phyloP scores from a whole-genome alignment of 495 filamentous ascomycete species.

The Cercophora samala region DNA sequence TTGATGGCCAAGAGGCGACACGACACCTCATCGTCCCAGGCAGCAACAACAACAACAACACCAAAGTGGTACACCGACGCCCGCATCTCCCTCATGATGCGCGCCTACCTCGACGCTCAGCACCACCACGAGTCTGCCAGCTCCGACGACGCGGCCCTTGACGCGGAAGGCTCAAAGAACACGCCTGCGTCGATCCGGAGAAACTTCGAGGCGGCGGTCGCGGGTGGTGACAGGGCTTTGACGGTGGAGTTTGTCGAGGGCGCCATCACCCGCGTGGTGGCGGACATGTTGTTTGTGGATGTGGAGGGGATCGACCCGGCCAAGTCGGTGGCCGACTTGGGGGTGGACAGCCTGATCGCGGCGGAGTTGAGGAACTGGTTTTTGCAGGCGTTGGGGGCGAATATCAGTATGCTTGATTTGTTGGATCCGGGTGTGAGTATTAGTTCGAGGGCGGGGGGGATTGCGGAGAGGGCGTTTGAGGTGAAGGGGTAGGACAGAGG shows the following conservation, averaged over 20 bases:
- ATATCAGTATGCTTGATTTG: conserved; percentile 40
- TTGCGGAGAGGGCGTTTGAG: neutral
- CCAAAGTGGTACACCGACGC: neutral
- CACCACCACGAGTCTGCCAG: neutral
- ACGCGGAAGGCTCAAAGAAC: neutral
- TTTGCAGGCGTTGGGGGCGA: conserved; percentile 42
- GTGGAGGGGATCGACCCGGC: conserved; percentile 36
- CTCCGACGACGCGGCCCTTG: neutral
- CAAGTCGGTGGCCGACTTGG: conserved; percentile 33
- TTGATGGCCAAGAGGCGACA: neutral
- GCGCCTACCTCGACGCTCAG: neutral
- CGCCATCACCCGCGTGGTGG: conserved; percentile 1
- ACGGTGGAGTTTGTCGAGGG: neutral
- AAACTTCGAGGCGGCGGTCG: neutral
- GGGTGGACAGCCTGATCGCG: conserved; percentile 48
- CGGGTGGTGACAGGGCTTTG: neutral
- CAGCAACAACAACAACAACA: too few species aligned
- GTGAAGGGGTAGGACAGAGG: neutral
- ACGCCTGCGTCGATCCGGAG: neutral
- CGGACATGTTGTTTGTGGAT: conserved; percentile 24
- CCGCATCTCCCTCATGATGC: neutral
- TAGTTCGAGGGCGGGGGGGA: neutral
- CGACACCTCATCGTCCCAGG: neutral
- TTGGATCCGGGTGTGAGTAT: conserved; percentile 19
- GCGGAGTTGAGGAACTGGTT: conserved; percentile 49